These are phyloP conservation scores for Nemania sp. DNA, from an alignment of 2,329 filamentous ascomycete genomes.

Conservation along the genomic window DNA sequence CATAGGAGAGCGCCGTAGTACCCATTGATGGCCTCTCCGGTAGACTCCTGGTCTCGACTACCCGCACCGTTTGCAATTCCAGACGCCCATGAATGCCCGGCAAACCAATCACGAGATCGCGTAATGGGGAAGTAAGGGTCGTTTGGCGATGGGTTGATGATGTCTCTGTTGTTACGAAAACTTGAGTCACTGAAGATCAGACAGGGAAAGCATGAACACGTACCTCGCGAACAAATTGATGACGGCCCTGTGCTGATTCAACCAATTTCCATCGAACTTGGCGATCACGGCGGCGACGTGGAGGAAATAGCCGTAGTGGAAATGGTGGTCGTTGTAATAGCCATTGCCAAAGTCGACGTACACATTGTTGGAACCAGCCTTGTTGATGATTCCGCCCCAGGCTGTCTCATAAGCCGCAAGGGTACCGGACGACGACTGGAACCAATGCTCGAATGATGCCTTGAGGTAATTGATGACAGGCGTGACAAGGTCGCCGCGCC, in stretches of 20 bases:
- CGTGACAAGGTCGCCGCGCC: conserved; percentile 10
- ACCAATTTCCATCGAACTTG: conserved; percentile 9
- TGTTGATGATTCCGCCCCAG: conserved; percentile 15
- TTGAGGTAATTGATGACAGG: conserved; percentile 16
- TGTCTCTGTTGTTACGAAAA: conserved; percentile 4
- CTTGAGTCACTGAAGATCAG: neutral
- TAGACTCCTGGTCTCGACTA: conserved; percentile 13
- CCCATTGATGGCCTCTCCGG: conserved; percentile 10
- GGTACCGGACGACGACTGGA: conserved; percentile 7
- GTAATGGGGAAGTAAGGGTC: conserved; percentile 17
- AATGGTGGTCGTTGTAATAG: conserved; percentile 17
- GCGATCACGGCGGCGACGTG: conserved; percentile 13
- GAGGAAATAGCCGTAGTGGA: conserved; percentile 19
- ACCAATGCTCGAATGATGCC: conserved; percentile 10
- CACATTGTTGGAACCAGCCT: conserved; percentile 13
- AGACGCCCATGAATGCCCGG: conserved; percentile 15
- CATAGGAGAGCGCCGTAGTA: conserved; percentile 16
- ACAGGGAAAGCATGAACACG: neutral
- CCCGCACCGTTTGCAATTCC: conserved; percentile 15
- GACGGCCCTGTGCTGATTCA: conserved; percentile 8
- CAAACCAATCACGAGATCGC: conserved; percentile 16
- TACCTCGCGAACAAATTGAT: conserved; percentile 18
- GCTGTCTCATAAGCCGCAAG: conserved; percentile 10
- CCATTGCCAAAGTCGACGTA: conserved; percentile 18
- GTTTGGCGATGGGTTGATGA: conserved; percentile 14